Conservation (phyloP, 2,329 filamentous ascomycete genomes). For the Neopestalotiopsis sp. region DNA sequence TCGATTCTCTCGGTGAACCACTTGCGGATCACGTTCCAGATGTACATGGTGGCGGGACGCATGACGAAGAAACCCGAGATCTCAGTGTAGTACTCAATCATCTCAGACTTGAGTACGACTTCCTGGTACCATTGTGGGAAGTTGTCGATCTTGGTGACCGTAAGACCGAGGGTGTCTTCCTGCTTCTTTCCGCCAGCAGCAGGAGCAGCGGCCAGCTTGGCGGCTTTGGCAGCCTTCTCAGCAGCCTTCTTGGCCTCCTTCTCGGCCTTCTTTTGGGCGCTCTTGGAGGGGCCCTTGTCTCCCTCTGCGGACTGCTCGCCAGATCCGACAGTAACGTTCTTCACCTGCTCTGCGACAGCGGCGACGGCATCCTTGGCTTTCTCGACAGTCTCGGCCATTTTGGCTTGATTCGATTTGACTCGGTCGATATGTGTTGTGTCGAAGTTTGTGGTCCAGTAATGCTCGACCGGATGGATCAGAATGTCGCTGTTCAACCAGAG, state of each 20-base stretch:
- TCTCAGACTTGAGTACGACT: conserved; percentile 93
- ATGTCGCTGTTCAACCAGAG: conserved; percentile 12
- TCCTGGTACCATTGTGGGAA: conserved; percentile 98
- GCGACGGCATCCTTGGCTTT: conserved; percentile 57
- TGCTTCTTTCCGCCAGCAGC: conserved; percentile 50
- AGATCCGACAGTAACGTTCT: conserved; percentile 65
- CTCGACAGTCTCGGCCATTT: conserved; percentile 18
- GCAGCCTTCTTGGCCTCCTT: conserved; percentile 67
- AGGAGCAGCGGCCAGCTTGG: conserved; percentile 58
- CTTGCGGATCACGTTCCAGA: conserved; percentile 69
- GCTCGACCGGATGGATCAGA: conserved; percentile 7
- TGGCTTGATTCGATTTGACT: conserved; percentile 10
- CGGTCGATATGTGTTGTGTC: conserved; percentile 5
- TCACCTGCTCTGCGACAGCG: conserved; percentile 69
- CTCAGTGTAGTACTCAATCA: conserved; percentile 89
- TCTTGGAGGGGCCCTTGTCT: conserved; percentile 60
- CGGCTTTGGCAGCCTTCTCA: conserved; percentile 67
- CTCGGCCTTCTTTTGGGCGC: conserved; percentile 69
- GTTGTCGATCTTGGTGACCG: conserved; percentile 82
- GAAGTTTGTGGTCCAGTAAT: conserved; percentile 11
- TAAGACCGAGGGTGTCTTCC: conserved; percentile 84
- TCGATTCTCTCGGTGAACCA: conserved; percentile 79
- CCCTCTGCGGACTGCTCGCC: conserved; percentile 55
- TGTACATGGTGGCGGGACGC: conserved; percentile 72
- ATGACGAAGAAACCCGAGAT: conserved; percentile 98